Conservation (phyloP, 352 stramenopile genomes). For the Phytophthora quininea region DNA sequence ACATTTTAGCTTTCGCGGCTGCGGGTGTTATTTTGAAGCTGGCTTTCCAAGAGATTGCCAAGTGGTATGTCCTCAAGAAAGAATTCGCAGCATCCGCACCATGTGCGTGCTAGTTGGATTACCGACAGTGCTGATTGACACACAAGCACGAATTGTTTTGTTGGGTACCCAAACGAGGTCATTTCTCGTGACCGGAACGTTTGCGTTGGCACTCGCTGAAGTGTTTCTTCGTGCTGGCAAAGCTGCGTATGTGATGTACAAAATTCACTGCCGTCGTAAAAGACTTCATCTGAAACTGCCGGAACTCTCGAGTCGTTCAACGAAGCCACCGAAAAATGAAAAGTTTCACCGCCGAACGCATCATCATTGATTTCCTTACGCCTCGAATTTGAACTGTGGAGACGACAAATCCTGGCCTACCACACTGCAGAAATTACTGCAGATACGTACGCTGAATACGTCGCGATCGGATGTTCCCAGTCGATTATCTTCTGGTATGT, state of each 20-base stretch:
- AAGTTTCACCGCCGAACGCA: background rate
- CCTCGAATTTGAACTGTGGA: slow-evolving; percentile 22
- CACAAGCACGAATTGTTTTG: slow-evolving; percentile 41
- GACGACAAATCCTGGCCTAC: slow-evolving; percentile 17
- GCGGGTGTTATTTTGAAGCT: slow-evolving; percentile 40
- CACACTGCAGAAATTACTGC: slow-evolving; percentile 37
- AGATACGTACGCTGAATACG: slow-evolving; percentile 49
- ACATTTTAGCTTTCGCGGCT: slow-evolving; percentile 28
- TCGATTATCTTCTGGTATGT: slow-evolving; percentile 38
- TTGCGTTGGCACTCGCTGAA: slow-evolving; percentile 26
- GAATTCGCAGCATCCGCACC: slow-evolving; percentile 31
- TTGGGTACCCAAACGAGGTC: slow-evolving; percentile 22
- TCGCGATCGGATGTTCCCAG: slow-evolving; percentile 42
- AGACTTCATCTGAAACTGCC: background rate
- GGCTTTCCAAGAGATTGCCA: slow-evolving; percentile 22
- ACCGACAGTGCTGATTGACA: slow-evolving; percentile 45
- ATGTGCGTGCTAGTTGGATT: slow-evolving; percentile 42
- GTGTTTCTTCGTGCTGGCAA: slow-evolving; percentile 21
- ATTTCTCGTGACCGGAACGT: slow-evolving; percentile 4
- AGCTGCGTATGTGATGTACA: slow-evolving; percentile 8
- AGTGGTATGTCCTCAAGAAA: slow-evolving; percentile 31
- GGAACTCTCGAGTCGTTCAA: background rate
- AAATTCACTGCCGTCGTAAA: slow-evolving; percentile 1
- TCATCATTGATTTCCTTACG: background rate
- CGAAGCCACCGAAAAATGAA: too few species aligned